Conservation (phyloP, 139 green algal genomes). For the Monoraphidium neglectum region DNA sequence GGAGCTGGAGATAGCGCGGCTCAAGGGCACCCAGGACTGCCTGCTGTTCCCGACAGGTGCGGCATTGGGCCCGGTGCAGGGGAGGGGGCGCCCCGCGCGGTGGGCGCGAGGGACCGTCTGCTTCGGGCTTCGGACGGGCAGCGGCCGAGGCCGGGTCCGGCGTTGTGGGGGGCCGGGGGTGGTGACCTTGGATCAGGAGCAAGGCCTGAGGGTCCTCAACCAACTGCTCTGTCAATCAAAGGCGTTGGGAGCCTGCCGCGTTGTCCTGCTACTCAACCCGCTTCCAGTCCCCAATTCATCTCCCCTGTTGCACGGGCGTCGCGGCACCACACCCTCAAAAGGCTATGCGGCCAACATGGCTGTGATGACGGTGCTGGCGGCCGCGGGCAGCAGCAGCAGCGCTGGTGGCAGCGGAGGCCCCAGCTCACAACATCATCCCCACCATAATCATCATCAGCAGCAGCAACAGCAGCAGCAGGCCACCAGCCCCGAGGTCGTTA, state of each 20-base stretch:
- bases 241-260: no score
- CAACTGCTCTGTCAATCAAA: no score
- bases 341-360: conserved; percentile 94
- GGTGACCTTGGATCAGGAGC: not conserved
- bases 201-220: no score
- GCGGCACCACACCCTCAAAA: not conserved
- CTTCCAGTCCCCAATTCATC: not conserved
- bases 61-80: not conserved
- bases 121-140: no score
- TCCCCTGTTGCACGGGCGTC: not conserved
- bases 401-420: not conserved
- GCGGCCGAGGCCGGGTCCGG: no score
- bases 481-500: conserved; percentile 24
- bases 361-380: conserved; percentile 61
- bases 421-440: not conserved
- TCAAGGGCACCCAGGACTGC: conserved; percentile 79
- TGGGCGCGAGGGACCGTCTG: no score
- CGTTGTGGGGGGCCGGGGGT: no score
- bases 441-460: conserved; percentile 2
- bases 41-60: conserved; percentile 71
- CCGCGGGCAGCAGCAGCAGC: not conserved
- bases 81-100: not conserved
- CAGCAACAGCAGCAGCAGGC: conserved; percentile 9
- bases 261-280: no score
- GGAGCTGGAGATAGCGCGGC: conserved; percentile 77